phyloP scores from a whole-genome alignment of 2,329 filamentous ascomycete species.

The Epichloe coenophiala region DNA sequence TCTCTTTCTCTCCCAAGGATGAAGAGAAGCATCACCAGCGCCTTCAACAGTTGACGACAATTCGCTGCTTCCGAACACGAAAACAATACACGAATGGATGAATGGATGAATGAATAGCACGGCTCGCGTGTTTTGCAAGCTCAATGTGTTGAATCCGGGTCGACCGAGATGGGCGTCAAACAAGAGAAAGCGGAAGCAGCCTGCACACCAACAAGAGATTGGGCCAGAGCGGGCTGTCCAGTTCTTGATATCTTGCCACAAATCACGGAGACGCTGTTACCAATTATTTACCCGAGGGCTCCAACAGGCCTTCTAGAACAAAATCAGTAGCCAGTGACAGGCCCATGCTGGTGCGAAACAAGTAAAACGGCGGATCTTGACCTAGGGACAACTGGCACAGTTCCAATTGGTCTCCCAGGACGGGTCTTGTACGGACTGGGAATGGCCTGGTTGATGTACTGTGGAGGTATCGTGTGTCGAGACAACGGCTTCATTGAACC shows the following conservation, averaged over 20 bases:
- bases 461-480: too few species aligned
- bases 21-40: neutral
- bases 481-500: too few species aligned
- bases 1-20: neutral
- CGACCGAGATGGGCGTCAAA: neutral
- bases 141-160: neutral
- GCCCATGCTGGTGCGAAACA: slow-evolving; percentile 3
- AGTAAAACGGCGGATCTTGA: neutral
- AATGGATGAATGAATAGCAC: too few species aligned
- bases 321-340: slow-evolving; percentile 1
- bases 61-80: too few species aligned
- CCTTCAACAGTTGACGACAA: too few species aligned
- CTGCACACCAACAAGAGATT: too few species aligned
- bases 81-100: too few species aligned
- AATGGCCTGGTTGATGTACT: too few species aligned
- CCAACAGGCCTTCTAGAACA: slow-evolving; percentile 4
- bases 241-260: slow-evolving; percentile 2
- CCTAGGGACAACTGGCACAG: neutral
- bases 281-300: neutral
- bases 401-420: neutral
- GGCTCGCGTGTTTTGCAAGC: too few species aligned
- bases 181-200: neutral
- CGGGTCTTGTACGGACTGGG: too few species aligned
- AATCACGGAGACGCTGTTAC: slow-evolving; percentile 4
- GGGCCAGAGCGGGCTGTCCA: neutral